A percentile compares a stretch with the other conserved stretches of the same genome.
phyloP scores from a whole-genome alignment of 768 basidiomycete genomes.

The Lentinula aciculospora region DNA sequence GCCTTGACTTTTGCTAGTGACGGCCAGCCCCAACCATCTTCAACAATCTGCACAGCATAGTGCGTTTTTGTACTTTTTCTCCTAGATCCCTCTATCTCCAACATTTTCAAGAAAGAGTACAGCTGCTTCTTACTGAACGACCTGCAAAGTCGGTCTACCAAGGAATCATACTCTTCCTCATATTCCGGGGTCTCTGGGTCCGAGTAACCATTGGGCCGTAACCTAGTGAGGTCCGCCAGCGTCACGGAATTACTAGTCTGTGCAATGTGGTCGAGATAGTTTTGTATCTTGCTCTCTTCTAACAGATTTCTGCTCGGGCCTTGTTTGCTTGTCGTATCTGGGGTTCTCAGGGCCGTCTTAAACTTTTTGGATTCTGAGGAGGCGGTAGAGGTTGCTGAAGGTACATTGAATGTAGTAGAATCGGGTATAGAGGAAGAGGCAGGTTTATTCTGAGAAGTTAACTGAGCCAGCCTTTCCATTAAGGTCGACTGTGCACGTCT shows the following conservation, averaged over 20 bases:
- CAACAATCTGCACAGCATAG: slow-evolving; percentile 49
- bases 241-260: slow-evolving; percentile 41
- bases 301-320: slow-evolving; percentile 21
- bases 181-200: slow-evolving; percentile 40
- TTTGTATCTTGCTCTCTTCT: slow-evolving; percentile 42
- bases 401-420: background rate
- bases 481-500: slow-evolving; percentile 1
- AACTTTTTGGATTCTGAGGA: background rate
- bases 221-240: slow-evolving; percentile 57
- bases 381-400: background rate
- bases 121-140: slow-evolving; percentile 66
- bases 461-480: background rate
- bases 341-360: background rate
- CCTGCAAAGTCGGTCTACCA: slow-evolving; percentile 47
- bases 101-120: slow-evolving; percentile 34
- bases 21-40: slow-evolving; percentile 67
- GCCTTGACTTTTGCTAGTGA: slow-evolving; percentile 48
- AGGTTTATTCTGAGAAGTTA: background rate
- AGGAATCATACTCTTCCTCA: slow-evolving; percentile 42
- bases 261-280: slow-evolving; percentile 50
- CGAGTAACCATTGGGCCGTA: slow-evolving; percentile 37
- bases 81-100: slow-evolving; percentile 37
- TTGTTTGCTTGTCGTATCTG: background rate
- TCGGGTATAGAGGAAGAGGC: background rate
- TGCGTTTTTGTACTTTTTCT: slow-evolving; percentile 26